Evolutionary conservation across 1,284 basidiomycete species (phyloP), one percentile per base, ranked within the genome.

Genomic region (Grifola frondosa): DNA sequence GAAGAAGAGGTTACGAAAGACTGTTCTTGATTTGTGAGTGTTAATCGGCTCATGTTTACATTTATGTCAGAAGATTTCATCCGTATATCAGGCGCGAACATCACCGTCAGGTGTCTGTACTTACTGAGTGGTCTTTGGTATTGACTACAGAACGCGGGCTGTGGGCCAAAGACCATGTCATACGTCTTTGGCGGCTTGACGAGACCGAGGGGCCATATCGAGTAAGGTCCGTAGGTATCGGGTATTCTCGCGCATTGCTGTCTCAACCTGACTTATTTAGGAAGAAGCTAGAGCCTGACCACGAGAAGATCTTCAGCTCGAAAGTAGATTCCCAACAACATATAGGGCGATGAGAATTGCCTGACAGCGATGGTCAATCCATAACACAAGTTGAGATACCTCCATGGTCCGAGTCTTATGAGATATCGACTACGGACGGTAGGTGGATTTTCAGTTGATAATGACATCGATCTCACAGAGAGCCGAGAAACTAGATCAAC

Each of bases 151-250:
- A 94, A 59, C 77, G 88, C 16, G 90, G 90, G 0, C 59, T 94
- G 11, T 94, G 91, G 91, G 79, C 82, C 4, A 73, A 77, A 36
- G 62, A 74, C n/a, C 66, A 60, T 25, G 62, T 67, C 19, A 62
- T 63, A 9, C 73, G 73, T 5, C 61, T 74, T 9, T 95, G 91
- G 89, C 71, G 83, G 36, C 64, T 93, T 25, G 91, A 94, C 50
- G 91, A 93, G 52, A 93, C 90, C 6, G 91, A 95, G 59, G 91
- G 91, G 0, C 91, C 91, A 3, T 78, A 88, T 56, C 78, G 91
- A 38, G 84, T 88, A 48, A 74, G 90, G 89, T 89, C 50, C 25
- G 68, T 54, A 73, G 87, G 86, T 87, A 51, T 28, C 64, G 51
- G 8, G 10, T 28, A 20, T 34, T n/a, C 21, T 19, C 11, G 32